A percentile compares a stretch with the other conserved stretches of the same genome.
Conservation (phyloP, 2,329 filamentous ascomycete species). For the Talaromyces sp. region DNA sequence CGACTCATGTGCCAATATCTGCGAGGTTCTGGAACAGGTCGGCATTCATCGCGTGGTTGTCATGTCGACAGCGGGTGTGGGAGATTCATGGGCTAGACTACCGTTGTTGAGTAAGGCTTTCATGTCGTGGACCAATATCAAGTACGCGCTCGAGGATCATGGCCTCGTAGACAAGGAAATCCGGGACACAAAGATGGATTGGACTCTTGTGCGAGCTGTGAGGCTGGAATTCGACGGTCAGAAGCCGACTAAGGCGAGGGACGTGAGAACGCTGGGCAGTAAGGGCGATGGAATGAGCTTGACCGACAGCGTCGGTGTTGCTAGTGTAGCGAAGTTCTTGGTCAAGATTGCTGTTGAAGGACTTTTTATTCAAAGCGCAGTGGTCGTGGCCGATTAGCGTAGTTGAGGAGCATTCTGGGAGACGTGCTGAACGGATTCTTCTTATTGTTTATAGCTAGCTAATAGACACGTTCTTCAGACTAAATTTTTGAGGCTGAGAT, state of each 20-base stretch:
- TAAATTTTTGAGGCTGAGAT: neutral
- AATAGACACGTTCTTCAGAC: neutral
- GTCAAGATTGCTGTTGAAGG: constrained; percentile 9
- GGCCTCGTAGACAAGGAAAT: constrained; percentile 40
- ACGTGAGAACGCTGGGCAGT: constrained; percentile 4
- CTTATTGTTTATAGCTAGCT: neutral
- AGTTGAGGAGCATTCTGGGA: neutral
- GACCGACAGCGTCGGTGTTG: constrained; percentile 7
- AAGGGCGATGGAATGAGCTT: constrained; percentile 10
- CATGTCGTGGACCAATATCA: constrained; percentile 43
- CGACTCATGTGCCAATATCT: constrained; percentile 39
- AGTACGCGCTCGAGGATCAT: constrained; percentile 43
- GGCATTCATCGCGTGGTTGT: constrained; percentile 37
- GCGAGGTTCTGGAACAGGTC: constrained; percentile 34
- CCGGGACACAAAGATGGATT: constrained; percentile 16
- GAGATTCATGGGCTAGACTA: constrained; percentile 39
- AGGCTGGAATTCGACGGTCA: constrained; percentile 11
- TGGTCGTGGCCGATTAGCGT: neutral
- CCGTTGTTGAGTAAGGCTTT: constrained; percentile 39
- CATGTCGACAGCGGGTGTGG: constrained; percentile 44
- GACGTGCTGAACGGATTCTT: neutral
- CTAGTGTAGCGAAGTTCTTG: constrained; percentile 9
- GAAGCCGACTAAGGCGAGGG: neutral
- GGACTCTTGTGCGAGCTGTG: constrained; percentile 13
- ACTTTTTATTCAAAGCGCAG: constrained; percentile 3